Evolutionary conservation across 2,329 filamentous ascomycete genomes (phyloP), one percentile per base, ranked within the genome.

Genomic region (Colletotrichum sp.): DNA sequence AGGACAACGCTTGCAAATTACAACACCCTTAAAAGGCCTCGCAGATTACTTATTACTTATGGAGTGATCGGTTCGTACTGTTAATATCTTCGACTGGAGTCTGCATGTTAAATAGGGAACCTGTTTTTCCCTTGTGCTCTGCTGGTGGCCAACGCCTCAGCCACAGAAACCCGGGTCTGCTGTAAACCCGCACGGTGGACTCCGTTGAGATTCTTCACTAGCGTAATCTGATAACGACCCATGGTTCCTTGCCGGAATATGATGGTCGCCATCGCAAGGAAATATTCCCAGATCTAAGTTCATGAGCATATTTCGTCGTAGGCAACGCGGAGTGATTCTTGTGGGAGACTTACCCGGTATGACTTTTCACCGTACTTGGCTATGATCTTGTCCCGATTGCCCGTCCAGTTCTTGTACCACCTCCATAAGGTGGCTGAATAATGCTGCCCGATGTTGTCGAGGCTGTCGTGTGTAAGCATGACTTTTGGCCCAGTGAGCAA

Each of bases 371-470:
- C 95, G 83, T 98, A 98, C 89, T 98, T 98, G 81, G 93, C 94
- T 84, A 93, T 90, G 73, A 98, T 93, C 88, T 96, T 96, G 76
- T 96, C 94, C 80, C 91, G 90, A 89, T 98, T 98, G 85, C 89
- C 94, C 84, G 97, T 90, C 95, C 95, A 98, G 89, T 98, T 98
- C 79, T 95, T 90, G 88, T 98, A 98, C 95, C 95, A 98, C 82
- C 94, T 91, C 95, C 95, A 98, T 73, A 98, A 87, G 30, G 95
- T 98, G 67, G 94, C 94, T 60, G 94, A 96, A 87, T 97, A 97
- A 87, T 98, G 95, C 38, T 97, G 94, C 82, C 95, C 95, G 80
- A 97, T 91, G 58, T 95, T 98, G 84, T 98, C 95, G 77, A 96
- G 87, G 78, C 87, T 67, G 8, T 61, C 0, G 12, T 21, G 6